Evolutionary conservation across 805 yeast species (phyloP), one percentile per base, ranked within the genome.

Genomic region (Grigorovia yakushimaensis): DNA sequence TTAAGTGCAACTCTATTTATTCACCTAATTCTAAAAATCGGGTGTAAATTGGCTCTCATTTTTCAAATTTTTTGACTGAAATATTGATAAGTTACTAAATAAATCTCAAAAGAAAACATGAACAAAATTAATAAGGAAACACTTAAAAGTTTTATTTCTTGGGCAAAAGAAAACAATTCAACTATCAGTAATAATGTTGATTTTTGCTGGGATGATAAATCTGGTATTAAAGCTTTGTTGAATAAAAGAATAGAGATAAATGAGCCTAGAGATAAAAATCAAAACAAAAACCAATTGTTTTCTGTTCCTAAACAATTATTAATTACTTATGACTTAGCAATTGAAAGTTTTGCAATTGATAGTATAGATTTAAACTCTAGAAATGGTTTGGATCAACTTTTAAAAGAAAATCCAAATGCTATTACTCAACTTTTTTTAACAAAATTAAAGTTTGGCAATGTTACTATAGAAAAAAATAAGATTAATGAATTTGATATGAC

Each of bases 131-230:
- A 27, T 27, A 27, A 27, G 10, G 18, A 20, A 7, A 21, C 18
- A 13, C 40, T 64, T 13, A 41, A 56, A 2, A 40, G 33, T 2
- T 56, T 65, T 18, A 18, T 71, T 2, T 39, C 55, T 3, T 71
- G 78, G 77, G 72, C 74, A 1, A 53, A 35, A 2, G 44, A 49
- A 0, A 62, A 72, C 49, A 77, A 76, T 18, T 64, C 72, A 2
- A 23, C 43, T 0, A 65, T 76, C 17, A 67, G 69, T 45, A 57
- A 55, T 0, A 44, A 55, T 4, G 47, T 76, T 3, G 50, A 55
- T 3, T 76, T 75, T 48, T 49, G 59, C 18, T 39, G 53, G 8
- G 57, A 60, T 5, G 49, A 48, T 6, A 46, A 48, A 10, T 53
- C 56, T 11, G 79, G 79, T 2, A 57, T 66, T 17, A 60, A 59